Evolutionary conservation across 208 protist genomes (phyloP), one percentile per base, ranked within the genome.

Genomic region (Leptomonas seymouri): DNA sequence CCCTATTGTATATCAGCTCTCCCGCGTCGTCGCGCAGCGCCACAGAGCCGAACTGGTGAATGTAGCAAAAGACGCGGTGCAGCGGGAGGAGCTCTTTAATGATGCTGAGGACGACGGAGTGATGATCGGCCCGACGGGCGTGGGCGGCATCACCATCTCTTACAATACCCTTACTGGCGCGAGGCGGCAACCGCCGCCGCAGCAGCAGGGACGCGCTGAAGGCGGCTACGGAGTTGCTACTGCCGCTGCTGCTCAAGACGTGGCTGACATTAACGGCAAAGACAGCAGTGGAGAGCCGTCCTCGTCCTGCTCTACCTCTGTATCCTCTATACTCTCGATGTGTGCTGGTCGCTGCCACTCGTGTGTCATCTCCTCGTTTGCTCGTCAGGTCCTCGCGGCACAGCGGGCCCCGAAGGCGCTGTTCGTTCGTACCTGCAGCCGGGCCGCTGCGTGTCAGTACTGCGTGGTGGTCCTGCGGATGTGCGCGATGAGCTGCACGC

Each of bases 1-100:
- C 0, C 82, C 82, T 20, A 2, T 84, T 18, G 42, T 87, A 41
- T 84, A 82, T 36, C 63, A 68, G 20, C 50, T 76, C 9, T 46
- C 69, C 28, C 78, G 78, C 12, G 14, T 79, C 1, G 48, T 74
- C 7, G 74, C 78, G 15, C 54, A 48, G 55, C 71, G 50, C 28
- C 67, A 65, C 23, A 72, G 76, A 2, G 71, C 67, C 11, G 69
- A 71, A 28, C 57, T 87, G 55, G 63, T 87, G 15, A 66, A 56
- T 48, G 51, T 59, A 4, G 71, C 82, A 12, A 78, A 62, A 25
- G 41, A 71, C 18, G 31, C 75, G 8, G 51, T 67, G 54, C 57
- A 74, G 60, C 62, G 57, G 18, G 51, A 60, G 30, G 65, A 64
- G 44, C 62, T 68, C 34, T 57, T 67, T 16, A 73, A 67, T 25